These are phyloP conservation scores for Lumnitzera racemosa DNA, from an alignment of 345 rosid species.

Conservation along the genomic window DNA sequence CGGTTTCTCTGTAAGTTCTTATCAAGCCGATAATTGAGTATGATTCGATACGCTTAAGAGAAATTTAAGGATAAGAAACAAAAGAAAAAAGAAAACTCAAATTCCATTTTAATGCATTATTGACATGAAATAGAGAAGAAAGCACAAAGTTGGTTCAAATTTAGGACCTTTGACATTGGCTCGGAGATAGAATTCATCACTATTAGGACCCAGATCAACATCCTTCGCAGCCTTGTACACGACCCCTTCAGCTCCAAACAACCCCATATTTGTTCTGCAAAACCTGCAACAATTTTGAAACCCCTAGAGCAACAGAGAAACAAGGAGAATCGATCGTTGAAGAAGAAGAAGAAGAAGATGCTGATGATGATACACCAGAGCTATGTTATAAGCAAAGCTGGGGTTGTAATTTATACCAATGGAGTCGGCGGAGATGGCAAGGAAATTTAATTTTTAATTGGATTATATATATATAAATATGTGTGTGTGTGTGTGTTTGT, in stretches of 20 bases:
- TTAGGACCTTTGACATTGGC: slow-evolving; percentile 59
- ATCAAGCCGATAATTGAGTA: too few species aligned
- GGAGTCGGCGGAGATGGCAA: slow-evolving; percentile 17
- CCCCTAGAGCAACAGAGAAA: neutral
- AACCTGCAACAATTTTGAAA: neutral
- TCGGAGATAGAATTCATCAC: slow-evolving; percentile 32
- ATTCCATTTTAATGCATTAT: neutral
- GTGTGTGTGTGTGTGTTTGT: too few species aligned
- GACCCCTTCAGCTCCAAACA: slow-evolving; percentile 26
- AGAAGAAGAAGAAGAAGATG: neutral
- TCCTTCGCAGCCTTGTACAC: slow-evolving; percentile 39
- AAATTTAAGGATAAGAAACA: too few species aligned
- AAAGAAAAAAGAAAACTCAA: neutral
- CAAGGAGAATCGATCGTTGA: neutral
- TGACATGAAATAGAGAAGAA: neutral
- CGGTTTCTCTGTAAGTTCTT: too few species aligned
- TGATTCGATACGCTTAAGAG: too few species aligned
- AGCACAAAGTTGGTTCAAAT: neutral
- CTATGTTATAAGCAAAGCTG: neutral
- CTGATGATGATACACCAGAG: neutral
- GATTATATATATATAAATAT: too few species aligned
- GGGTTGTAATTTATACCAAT: slow-evolving; percentile 1
- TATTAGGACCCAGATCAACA: slow-evolving; percentile 35
- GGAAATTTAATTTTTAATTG: neutral
- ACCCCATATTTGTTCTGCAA: slow-evolving; percentile 26